Evolutionary conservation across 2,329 filamentous ascomycete genomes (phyloP).

Genomic region (Aureobasidium subglaciale): DNA sequence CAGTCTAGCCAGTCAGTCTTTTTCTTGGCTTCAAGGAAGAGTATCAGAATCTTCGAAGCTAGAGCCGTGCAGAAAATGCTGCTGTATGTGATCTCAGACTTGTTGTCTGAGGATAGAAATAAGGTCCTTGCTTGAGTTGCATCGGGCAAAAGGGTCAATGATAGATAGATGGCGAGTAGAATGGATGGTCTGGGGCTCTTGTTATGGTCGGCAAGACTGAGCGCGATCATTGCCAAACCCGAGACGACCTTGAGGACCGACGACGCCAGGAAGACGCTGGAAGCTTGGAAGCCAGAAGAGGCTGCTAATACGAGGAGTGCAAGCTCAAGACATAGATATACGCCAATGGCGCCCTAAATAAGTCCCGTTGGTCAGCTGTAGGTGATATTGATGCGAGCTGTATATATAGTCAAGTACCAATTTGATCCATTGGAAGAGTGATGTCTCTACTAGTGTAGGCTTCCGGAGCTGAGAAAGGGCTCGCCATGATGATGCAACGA

Average conservation of each 20-base stretch:
- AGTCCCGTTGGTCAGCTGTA: neutral
- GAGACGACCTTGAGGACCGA: neutral
- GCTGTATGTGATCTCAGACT: neutral
- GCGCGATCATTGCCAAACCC: neutral
- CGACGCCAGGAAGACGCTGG: neutral
- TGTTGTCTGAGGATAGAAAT: neutral
- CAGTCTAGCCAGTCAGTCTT: neutral
- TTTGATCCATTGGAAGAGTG: neutral
- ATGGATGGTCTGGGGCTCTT: neutral
- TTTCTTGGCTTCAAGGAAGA: neutral
- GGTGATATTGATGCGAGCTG: neutral
- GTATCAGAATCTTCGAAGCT: neutral
- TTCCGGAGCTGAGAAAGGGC: neutral
- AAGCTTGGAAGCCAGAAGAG: neutral
- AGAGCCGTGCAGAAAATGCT: neutral
- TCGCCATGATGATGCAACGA: slow-evolving; percentile 3
- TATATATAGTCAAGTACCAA: neutral
- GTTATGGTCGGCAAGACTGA: neutral
- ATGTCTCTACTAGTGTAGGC: neutral
- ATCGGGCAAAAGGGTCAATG: neutral
- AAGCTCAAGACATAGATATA: neutral
- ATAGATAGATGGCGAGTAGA: neutral
- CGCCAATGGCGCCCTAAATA: neutral
- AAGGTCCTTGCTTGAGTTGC: neutral
- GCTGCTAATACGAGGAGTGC: neutral